Percentiles rank a stretch among this genome's conserved stretches.
These are phyloP conservation scores for Diaporthe sp. DNA, from an alignment of 2,329 filamentous ascomycete genomes.

Conservation along the genomic window DNA sequence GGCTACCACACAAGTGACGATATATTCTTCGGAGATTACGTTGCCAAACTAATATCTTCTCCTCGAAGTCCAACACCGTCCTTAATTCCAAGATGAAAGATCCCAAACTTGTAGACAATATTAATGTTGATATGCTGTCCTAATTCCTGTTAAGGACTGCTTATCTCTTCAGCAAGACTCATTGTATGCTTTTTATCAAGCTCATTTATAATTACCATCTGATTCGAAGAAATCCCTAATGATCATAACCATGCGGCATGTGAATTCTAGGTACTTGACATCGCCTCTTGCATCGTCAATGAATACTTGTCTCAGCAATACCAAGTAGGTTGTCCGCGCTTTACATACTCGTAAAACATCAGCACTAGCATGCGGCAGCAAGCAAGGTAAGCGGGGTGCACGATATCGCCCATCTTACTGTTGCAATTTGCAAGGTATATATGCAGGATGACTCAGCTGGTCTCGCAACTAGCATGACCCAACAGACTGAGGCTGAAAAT, in stretches of 20 bases:
- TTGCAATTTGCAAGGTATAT: background rate
- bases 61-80: fast-evolving
- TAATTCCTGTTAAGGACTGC: background rate
- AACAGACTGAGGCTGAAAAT: background rate
- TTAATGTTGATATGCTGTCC: too few relatives aligned
- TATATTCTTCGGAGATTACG: background rate
- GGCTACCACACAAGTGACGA: background rate
- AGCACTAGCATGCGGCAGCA: background rate
- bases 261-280: background rate
- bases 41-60: background rate
- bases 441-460: background rate
- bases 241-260: background rate
- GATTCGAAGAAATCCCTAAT: background rate
- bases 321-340: background rate
- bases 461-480: background rate
- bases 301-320: background rate
- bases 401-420: background rate
- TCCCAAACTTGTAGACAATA: too few relatives aligned
- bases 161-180: background rate
- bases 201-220: background rate
- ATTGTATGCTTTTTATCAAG: background rate
- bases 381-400: background rate
- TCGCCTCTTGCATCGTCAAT: background rate
- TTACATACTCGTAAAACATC: background rate
- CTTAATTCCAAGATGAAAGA: background rate